A percentile compares a stretch with the other conserved stretches of the same genome.
Evolutionary conservation across 805 yeast genomes (phyloP).

Genomic region (Myxozyma monticola): DNA sequence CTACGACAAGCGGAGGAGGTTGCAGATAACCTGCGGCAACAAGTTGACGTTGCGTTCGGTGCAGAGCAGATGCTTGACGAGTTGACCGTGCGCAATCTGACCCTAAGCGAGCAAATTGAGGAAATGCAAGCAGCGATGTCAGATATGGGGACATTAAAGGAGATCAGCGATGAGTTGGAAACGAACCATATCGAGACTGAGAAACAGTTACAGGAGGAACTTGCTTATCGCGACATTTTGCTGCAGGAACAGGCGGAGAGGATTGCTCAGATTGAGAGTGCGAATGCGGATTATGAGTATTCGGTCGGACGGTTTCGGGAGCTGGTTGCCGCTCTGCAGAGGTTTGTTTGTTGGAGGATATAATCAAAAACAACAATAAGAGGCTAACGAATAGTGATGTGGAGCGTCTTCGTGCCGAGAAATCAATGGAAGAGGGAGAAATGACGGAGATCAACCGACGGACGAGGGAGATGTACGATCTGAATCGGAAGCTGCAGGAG

Average conservation of each 20-base stretch:
- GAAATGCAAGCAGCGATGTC: constrained; percentile 46
- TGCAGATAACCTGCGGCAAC: constrained; percentile 33
- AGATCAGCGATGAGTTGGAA: constrained; percentile 54
- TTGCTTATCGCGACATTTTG: constrained; percentile 34
- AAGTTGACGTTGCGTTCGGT: constrained; percentile 39
- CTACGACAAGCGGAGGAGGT: constrained; percentile 21
- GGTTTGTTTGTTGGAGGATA: not conserved
- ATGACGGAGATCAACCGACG: constrained; percentile 22
- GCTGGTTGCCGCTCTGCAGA: constrained; percentile 35
- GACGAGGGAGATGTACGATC: constrained; percentile 29
- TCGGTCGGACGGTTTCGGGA: constrained; percentile 32
- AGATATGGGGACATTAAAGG: constrained; percentile 56
- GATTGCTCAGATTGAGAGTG: constrained; percentile 15
- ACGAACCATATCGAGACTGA: constrained; percentile 48
- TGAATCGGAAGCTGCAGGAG: constrained; percentile 31
- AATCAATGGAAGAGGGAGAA: constrained; percentile 20
- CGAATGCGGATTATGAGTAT: constrained; percentile 26
- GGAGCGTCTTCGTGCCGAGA: constrained; percentile 25
- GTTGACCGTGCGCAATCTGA: constrained; percentile 43
- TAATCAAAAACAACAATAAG: not conserved
- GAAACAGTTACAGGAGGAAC: constrained; percentile 44
- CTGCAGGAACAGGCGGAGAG: constrained; percentile 23
- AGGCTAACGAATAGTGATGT: constrained; percentile 26
- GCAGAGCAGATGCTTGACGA: constrained; percentile 43
- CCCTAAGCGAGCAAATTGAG: constrained; percentile 40